Base-by-base conservation (phyloP, 2,329 filamentous ascomycete genomes). In the Chaetomiaceae sp. region DNA sequence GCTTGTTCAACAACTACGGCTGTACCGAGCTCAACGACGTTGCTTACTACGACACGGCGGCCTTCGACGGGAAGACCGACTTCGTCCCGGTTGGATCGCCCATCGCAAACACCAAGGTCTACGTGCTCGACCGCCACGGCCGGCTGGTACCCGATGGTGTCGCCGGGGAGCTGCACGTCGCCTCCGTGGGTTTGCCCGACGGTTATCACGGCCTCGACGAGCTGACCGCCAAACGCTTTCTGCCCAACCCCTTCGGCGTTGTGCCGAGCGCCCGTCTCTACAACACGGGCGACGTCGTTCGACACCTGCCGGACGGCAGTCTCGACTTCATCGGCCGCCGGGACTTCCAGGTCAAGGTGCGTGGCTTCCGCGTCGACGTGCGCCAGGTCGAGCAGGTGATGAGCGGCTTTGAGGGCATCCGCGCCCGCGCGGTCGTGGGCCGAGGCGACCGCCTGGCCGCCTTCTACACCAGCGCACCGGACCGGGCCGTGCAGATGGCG, bases 251-350 rank as follows among this genome's bases (percentile, higher is more conserved):
- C 23, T 46, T 51, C 27, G 25, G 32, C n/a, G 13, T 16, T 8
- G 2, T 16, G 4, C 38, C 30, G 23, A 36, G 38, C 18, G 32
- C 29, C 14, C 41, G 41, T 5, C 41, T 51, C 40, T 46, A 23
- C 41, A 51, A 44, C 41, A 51, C 49, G 3, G 49, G 49, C 25
- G 49, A 51, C 25, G 40, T 45, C 4, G 49, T 37, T 16, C 23
- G 42, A 4, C 25, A 18, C 18, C 42, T 51, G 11, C 49, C 18
- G 13, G 40, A 38, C 34, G 49, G 49, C 23, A 27, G 9, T 20
- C 42, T 51, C 42, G 49, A 45, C 42, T 51, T 32, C 49, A 38
- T 51, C 20, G 49, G 49, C 42, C 49, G 49, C 18, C 20, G 41
- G 33, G 49, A 51, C 33, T 30, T 44, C 13, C 40, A 46, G 23